Conservation (phyloP, 371 early-diverging fungal species). For the Rhizopus stolonifer region DNA sequence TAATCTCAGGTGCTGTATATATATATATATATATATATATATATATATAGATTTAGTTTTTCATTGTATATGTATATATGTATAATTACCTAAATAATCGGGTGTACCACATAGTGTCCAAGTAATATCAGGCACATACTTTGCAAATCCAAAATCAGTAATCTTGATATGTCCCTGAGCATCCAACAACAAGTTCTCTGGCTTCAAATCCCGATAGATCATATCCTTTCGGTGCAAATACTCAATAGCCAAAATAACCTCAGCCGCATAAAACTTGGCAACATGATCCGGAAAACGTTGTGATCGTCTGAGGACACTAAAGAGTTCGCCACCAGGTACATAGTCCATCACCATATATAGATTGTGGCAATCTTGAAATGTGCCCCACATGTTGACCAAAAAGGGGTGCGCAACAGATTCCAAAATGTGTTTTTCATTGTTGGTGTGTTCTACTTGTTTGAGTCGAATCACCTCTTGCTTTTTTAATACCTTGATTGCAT, state of each 20-base stretch:
- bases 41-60: too few species aligned
- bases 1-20: constrained; percentile 99
- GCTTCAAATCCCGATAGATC: constrained; percentile 85
- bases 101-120: constrained; percentile 98
- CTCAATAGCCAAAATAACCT: constrained; percentile 66
- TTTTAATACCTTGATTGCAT: constrained; percentile 92
- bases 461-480: constrained; percentile 87
- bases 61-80: background rate
- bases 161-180: constrained; percentile 87
- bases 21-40: too few species aligned
- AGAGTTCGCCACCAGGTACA: constrained; percentile 90
- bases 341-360: constrained; percentile 97
- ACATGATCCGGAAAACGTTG: constrained; percentile 82
- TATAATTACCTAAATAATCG: constrained; percentile 69
- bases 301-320: constrained; percentile 76
- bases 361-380: constrained; percentile 86
- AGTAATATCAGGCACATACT: constrained; percentile 50
- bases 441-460: constrained; percentile 94
- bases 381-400: constrained; percentile 85
- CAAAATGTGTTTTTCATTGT: constrained; percentile 92
- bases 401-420: constrained; percentile 85
- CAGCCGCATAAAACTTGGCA: constrained; percentile 67
- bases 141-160: constrained; percentile 95
- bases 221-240: constrained; percentile 81
- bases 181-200: constrained; percentile 83